Base-by-base conservation (phyloP, 2,329 filamentous ascomycete genomes). In the Calonectria leucothoes region DNA sequence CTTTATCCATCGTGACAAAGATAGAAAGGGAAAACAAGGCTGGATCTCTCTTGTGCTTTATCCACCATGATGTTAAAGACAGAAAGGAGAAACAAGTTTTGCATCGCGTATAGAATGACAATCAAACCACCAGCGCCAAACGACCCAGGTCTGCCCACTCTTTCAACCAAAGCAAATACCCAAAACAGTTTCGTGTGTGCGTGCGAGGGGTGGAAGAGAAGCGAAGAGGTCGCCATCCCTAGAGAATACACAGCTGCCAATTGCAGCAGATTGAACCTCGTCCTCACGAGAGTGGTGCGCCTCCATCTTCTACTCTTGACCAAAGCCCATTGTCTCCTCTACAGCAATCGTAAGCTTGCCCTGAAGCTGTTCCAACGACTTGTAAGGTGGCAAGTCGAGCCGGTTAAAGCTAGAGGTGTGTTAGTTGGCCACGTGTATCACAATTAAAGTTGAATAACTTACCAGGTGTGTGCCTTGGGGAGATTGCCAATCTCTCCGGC, bases 401-500 rank as follows among this genome's bases (percentile, higher is more conserved):
- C 97, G 95, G 85, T 99, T 99, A 90, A 99, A 99, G 87, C 95
- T 98, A 76, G 52, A 27, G 45, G 14, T 48, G 23, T 42, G 76
- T 83, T 66, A 81, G 81, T 82, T 71, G 71, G n/a, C n/a, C n/a
- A n/a, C 29, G 10, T 52, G 33, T 65, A 10, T 31, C 25, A 68
- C 10, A 12, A 33, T 12, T 4, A 17, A 35, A 27, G n/a, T 7
- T 7, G 12, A 33, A 37, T 59, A 70, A 90, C 94, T 80, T 92
- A 98, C 95, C 97, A 99, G 80, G 97, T 99, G 84, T 99, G 97
- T 73, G 95, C 97, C 87, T 99, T 99, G 37, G 97, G 97, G 82
- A 99, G 85, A 80, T 98, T 98, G 74, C 90, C 92, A 66, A 96
- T 89, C 83, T 98, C 97, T 72, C 97, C 97, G 45, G 96, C 95